These are phyloP conservation scores for Phytophthora megakarya DNA, from an alignment of 352 stramenopile genomes.

Conservation along the genomic window DNA sequence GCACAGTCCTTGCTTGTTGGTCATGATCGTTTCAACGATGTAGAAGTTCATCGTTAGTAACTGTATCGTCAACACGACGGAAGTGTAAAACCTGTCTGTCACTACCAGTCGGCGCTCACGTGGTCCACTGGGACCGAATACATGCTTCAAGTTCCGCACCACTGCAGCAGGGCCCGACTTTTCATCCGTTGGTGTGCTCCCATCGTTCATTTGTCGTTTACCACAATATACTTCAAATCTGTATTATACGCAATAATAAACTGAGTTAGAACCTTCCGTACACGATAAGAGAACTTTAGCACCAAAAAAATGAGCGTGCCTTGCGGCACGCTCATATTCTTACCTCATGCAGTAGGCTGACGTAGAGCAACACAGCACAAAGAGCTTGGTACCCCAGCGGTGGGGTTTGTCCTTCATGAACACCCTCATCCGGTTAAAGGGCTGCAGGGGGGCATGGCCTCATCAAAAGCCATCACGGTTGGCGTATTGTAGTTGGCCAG, in stretches of 20 bases:
- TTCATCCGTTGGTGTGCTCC: background rate
- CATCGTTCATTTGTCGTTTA: background rate
- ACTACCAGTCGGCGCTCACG: background rate
- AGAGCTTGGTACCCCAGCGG: conserved; percentile 2
- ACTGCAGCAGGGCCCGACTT: conserved; percentile 9
- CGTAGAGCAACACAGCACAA: conserved; percentile 3
- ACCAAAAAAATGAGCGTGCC: conserved; percentile 9
- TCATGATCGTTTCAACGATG: conserved; percentile 1
- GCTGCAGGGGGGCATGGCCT: too few species aligned
- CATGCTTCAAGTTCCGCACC: background rate
- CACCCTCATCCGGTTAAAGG: conserved; percentile 1
- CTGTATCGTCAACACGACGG: conserved; percentile 5
- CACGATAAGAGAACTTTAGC: conserved; percentile 13
- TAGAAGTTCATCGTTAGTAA: conserved; percentile 17
- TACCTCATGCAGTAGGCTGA: background rate
- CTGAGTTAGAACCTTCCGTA: background rate
- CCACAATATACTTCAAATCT: conserved; percentile 7
- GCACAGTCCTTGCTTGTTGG: background rate
- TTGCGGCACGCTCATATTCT: background rate
- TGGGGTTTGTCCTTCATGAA: conserved; percentile 1
- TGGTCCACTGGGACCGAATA: background rate
- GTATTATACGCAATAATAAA: conserved; percentile 8
- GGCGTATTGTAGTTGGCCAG: too few species aligned
- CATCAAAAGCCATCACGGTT: too few species aligned
- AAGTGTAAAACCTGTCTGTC: conserved; percentile 7